phyloP scores from a whole-genome alignment of 495 filamentous ascomycete species.

The Trichoderma gamsii region DNA sequence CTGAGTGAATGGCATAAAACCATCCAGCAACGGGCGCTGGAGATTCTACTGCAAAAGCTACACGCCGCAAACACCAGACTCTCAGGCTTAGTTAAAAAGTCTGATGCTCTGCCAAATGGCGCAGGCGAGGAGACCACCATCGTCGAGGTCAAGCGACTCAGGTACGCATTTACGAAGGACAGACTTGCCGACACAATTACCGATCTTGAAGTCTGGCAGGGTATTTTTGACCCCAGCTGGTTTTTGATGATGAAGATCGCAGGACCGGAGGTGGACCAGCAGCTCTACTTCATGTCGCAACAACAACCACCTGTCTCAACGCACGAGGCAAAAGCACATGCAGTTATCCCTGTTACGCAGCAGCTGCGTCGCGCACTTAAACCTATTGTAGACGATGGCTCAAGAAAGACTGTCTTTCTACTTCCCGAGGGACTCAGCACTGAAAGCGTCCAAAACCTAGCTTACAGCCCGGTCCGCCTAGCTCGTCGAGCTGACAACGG shows the following conservation, averaged over 20 bases:
- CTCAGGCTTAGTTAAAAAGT: not conserved
- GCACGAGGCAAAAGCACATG: not conserved
- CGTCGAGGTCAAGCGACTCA: not conserved
- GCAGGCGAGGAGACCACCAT: not conserved
- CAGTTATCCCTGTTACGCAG: not conserved
- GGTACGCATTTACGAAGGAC: conserved; percentile 22
- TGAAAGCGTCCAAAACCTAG: not conserved
- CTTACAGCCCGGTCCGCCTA: conserved; percentile 7
- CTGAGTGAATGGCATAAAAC: not conserved
- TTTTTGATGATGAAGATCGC: conserved; percentile 34
- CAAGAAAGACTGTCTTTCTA: not conserved
- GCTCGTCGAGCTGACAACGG: not conserved
- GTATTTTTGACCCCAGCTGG: conserved; percentile 33
- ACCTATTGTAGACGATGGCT: not conserved
- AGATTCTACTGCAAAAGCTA: not conserved
- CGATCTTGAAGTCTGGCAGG: conserved; percentile 38
- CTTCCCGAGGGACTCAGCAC: not conserved
- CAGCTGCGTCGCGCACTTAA: not conserved
- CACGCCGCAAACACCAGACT: not conserved
- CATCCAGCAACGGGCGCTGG: not conserved
- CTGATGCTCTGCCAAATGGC: not conserved
- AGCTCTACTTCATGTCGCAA: conserved; percentile 15
- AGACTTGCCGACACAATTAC: conserved; percentile 27
- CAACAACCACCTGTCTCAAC: not conserved
- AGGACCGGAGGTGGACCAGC: conserved; percentile 27